These are phyloP conservation scores for Stemphylium vesicarium DNA, from an alignment of 2,329 filamentous ascomycete species.

Conservation along the genomic window DNA sequence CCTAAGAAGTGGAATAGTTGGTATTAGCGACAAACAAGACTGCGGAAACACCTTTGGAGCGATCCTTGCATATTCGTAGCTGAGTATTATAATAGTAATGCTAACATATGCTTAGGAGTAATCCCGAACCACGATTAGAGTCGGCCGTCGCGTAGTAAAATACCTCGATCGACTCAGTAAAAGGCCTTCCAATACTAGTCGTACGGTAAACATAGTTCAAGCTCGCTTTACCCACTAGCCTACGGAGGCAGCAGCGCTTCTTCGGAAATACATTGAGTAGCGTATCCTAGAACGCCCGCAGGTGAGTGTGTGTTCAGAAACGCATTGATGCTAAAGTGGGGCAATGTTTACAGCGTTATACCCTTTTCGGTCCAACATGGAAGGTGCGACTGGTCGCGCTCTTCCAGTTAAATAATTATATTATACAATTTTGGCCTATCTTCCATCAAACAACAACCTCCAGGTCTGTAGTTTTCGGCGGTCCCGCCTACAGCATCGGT, in stretches of 20 bases:
- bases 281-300: neutral
- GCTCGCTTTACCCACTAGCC: neutral
- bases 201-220: neutral
- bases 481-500: constrained; percentile 21
- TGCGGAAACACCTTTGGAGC: neutral
- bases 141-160: too few relatives aligned
- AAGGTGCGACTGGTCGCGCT: too few relatives aligned
- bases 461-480: neutral
- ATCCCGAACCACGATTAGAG: neutral
- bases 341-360: neutral
- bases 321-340: neutral
- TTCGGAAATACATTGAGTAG: neutral
- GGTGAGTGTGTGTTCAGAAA: neutral
- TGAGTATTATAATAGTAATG: neutral
- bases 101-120: neutral
- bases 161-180: neutral
- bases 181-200: neutral
- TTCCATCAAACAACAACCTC: neutral
- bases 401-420: too few relatives aligned
- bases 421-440: too few relatives aligned
- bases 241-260: neutral
- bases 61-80: neutral
- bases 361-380: too few relatives aligned
- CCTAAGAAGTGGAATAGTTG: neutral
- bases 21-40: neutral